These are phyloP conservation scores for Ormosia emarginata DNA, from an alignment of 306 rosid genomes.

Conservation along the genomic window DNA sequence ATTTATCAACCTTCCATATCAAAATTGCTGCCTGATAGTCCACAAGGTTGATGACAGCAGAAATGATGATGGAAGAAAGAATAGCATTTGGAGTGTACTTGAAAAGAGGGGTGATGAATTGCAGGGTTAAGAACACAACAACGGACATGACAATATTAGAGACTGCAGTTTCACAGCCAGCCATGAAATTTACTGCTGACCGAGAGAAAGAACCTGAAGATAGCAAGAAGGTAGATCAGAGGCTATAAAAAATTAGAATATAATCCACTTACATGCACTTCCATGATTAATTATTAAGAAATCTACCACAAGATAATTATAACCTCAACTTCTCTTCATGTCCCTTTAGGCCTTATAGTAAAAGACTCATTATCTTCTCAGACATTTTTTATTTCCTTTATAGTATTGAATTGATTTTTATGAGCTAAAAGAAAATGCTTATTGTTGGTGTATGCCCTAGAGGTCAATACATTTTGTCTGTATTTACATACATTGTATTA, in stretches of 20 bases:
- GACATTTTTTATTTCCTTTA: not conserved
- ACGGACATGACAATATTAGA: conserved; percentile 84
- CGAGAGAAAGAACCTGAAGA: conserved; percentile 89
- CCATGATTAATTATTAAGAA: not conserved
- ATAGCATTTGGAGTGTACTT: conserved; percentile 93
- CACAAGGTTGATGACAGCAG: conserved; percentile 79
- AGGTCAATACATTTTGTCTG: too few relatives aligned
- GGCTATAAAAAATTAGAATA: not conserved
- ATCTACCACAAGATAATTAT: not conserved
- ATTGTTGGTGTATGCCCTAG: too few relatives aligned
- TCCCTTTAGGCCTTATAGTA: not conserved
- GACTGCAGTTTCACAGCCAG: conserved; percentile 87
- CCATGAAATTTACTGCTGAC: conserved; percentile 87
- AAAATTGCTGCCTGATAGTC: conserved; percentile 82
- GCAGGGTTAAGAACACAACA: conserved; percentile 74
- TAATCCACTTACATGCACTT: not conserved
- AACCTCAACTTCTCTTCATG: not conserved
- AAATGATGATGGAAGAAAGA: conserved; percentile 77
- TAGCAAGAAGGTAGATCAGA: conserved; percentile 17
- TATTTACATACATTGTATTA: too few relatives aligned
- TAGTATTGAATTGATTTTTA: not conserved
- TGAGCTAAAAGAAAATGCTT: not conserved
- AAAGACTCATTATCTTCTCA: not conserved
- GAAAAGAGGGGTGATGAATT: conserved; percentile 85
- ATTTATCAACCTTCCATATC: conserved; percentile 92